Percentiles rank a stretch among this genome's conserved stretches.
Evolutionary conservation across 2,329 filamentous ascomycete genomes (phyloP).

Genomic region (Aspergillus sojae): DNA sequence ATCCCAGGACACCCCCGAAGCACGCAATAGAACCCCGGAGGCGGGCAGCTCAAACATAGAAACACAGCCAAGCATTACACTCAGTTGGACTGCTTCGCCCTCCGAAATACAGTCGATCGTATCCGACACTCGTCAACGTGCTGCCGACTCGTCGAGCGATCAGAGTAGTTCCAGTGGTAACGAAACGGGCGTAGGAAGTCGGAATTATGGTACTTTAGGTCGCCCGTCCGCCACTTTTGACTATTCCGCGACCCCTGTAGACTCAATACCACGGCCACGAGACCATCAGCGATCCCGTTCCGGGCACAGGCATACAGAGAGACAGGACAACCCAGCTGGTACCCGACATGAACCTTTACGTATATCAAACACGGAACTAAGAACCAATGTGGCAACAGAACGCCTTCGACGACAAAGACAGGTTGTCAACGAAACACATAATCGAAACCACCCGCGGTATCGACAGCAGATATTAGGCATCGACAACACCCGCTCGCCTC

Average conservation of each 20-base stretch:
- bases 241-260: conserved; percentile 21
- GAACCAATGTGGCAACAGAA: conserved; percentile 43
- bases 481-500: conserved; percentile 39
- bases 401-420: conserved; percentile 43
- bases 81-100: conserved; percentile 46
- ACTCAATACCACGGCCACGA: conserved; percentile 29
- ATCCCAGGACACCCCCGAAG: conserved; percentile 35
- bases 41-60: conserved; percentile 26
- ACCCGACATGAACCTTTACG: conserved; percentile 31
- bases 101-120: conserved; percentile 38
- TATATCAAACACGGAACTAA: conserved; percentile 36
- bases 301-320: conserved; percentile 36
- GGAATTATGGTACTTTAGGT: conserved; percentile 18
- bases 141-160: conserved; percentile 24
- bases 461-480: conserved; percentile 36
- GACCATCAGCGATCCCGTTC: conserved; percentile 37
- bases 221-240: conserved; percentile 27
- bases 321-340: conserved; percentile 28
- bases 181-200: conserved; percentile 22
- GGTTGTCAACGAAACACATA: conserved; percentile 37
- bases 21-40: conserved; percentile 30
- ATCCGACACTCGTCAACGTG: conserved; percentile 25
- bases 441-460: conserved; percentile 34
- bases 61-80: conserved; percentile 36
- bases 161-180: conserved; percentile 24